Base-by-base conservation (phyloP, 2,329 filamentous ascomycete species). In the Rhytidhysteron rufulum region DNA sequence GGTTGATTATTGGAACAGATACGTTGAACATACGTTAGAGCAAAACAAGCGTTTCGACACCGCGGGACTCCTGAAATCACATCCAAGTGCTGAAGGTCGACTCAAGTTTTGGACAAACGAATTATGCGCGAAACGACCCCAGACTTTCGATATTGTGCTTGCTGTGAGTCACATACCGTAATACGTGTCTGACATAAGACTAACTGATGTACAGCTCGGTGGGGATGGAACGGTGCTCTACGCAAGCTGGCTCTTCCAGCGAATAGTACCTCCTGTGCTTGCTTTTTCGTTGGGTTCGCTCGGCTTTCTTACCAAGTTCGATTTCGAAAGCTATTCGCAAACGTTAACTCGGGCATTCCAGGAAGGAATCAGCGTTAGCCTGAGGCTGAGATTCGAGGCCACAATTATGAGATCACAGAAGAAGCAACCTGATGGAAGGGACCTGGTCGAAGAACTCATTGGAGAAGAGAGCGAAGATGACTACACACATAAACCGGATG, bases 171-270 rank as follows among this genome's bases (percentile, higher is more conserved):
- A n/a, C n/a, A n/a, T n/a, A n/a, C n/a, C n/a, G n/a, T n/a, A n/a
- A n/a, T n/a, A n/a, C n/a, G n/a, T n/a, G n/a, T n/a, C n/a, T n/a
- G n/a, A n/a, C 27, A 9, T 13, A 27, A 7, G 3, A 36, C 10
- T 33, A 38, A 30, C 39, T 24, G 22, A 34, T 22, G 11, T 34
- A 19, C 32, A 72, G 68, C 77, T 95, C 3, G 90, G 89, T 35
- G 93, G 93, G 10, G 93, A 98, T 60, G 93, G 93, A n/a, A 98
- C 93, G 0, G 91, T 98, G 5, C 73, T 98, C 9, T 97, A 95
- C 60, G 87, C 91, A 4, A 95, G 88, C 58, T 97, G 91, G 90
- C 74, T 98, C 1, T 98, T 98, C 63, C 93, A 98, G 69, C 82
- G 87, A 31, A 86, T 97, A 34, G 91, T 97, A 0, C 93, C 93